A percentile compares a stretch with the other conserved stretches of the same genome.
Evolutionary conservation across 2,329 filamentous ascomycete genomes (phyloP).

Genomic region (Alternaria sp.): DNA sequence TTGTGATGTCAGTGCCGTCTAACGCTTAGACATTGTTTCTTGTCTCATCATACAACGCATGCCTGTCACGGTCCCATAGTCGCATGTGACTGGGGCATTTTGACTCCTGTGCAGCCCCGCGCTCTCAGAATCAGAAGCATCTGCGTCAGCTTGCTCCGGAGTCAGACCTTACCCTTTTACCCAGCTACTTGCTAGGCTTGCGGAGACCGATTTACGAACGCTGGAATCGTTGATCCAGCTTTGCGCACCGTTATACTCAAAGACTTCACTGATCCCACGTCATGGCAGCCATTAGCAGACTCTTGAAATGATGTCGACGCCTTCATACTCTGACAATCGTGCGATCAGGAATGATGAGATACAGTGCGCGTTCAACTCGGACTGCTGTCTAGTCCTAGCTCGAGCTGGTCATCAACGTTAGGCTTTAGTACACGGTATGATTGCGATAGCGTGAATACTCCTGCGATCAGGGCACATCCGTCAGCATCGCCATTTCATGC

Average conservation of each 20-base stretch:
- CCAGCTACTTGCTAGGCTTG: neutral
- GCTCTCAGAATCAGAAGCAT: neutral
- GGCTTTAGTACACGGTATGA: neutral
- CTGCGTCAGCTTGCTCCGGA: neutral
- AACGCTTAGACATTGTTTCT: neutral
- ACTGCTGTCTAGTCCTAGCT: neutral
- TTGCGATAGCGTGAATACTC: neutral
- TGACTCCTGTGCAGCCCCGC: neutral
- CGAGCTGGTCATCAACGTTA: neutral
- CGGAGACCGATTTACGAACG: neutral
- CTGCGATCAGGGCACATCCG: neutral
- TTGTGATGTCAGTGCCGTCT: neutral
- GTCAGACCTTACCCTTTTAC: fast-evolving
- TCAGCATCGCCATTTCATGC: neutral
- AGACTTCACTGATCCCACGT: neutral
- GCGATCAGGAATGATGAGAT: neutral
- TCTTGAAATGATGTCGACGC: neutral
- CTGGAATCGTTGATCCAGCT: neutral
- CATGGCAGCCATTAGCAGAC: neutral
- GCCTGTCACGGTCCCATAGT: neutral
- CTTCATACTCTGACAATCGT: fast-evolving
- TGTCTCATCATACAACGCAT: neutral
- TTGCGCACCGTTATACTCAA: neutral
- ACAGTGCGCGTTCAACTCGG: fast-evolving
- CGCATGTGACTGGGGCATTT: neutral